These are phyloP conservation scores for Jackrogersella multiformis DNA, from an alignment of 495 filamentous ascomycete species.

Conservation along the genomic window DNA sequence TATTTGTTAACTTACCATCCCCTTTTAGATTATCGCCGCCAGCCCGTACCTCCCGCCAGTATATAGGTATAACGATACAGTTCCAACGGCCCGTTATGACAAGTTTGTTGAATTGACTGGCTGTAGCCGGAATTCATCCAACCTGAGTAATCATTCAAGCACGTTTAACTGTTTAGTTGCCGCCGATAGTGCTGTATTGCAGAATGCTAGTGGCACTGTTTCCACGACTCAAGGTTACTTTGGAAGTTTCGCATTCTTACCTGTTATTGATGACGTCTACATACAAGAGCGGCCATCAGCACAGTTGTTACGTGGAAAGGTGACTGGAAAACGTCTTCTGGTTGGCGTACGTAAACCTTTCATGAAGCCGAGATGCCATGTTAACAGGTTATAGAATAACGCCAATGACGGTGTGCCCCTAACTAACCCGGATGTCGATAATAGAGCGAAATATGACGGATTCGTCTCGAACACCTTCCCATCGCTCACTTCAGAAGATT, in stretches of 20 bases:
- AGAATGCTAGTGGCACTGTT: conserved; percentile 61
- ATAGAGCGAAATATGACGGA: conserved; percentile 20
- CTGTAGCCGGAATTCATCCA: conserved; percentile 47
- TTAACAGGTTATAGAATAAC: conserved; percentile 36
- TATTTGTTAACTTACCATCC: conserved; percentile 31
- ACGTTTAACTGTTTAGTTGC: conserved; percentile 46
- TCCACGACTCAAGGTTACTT: conserved; percentile 43
- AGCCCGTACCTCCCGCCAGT: conserved; percentile 36
- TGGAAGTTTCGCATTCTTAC: conserved; percentile 68
- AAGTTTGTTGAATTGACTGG: conserved; percentile 63
- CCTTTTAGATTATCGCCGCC: conserved; percentile 24
- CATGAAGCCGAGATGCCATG: background rate
- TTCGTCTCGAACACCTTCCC: conserved; percentile 37
- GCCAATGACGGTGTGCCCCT: conserved; percentile 45
- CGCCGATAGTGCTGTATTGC: conserved; percentile 58
- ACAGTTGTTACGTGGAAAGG: conserved; percentile 58
- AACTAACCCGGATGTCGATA: conserved; percentile 34
- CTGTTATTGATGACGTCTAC: conserved; percentile 69
- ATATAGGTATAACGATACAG: conserved; percentile 55
- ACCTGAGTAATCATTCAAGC: conserved; percentile 20
- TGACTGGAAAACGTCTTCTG: conserved; percentile 45
- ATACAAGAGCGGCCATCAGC: conserved; percentile 62
- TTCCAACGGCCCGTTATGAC: conserved; percentile 62
- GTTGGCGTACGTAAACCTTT: conserved; percentile 27
- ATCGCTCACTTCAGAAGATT: conserved; percentile 37